Evolutionary conservation across 805 yeast species (phyloP).

Genomic region (Isabelozyma gotoi): DNA sequence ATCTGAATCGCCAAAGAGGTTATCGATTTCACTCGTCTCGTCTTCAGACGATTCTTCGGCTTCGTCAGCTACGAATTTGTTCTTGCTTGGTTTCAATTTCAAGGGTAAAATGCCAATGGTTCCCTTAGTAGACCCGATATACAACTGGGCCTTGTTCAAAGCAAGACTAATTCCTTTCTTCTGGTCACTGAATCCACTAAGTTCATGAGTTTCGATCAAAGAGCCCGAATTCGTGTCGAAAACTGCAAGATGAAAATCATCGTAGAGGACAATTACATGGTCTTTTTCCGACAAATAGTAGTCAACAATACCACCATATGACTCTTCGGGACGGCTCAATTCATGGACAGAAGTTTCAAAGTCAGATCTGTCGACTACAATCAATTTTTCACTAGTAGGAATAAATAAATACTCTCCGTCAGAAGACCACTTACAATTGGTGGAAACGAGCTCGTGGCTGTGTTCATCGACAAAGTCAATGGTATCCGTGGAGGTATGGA

Average conservation of each 20-base stretch:
- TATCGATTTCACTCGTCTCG: conserved; percentile 20
- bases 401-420: conserved; percentile 68
- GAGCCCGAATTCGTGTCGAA: background rate
- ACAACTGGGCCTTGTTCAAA: conserved; percentile 27
- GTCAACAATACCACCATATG: conserved; percentile 40
- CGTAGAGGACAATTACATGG: conserved; percentile 52
- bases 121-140: conserved; percentile 46
- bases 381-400: conserved; percentile 51
- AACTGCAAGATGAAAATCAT: conserved; percentile 2
- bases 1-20: conserved; percentile 9
- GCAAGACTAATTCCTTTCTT: conserved; percentile 25
- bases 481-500: conserved; percentile 28
- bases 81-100: conserved; percentile 7
- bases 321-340: conserved; percentile 9
- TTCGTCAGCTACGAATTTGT: conserved; percentile 27
- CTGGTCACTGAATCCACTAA: background rate
- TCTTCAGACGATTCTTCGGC: conserved; percentile 23
- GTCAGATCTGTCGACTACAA: conserved; percentile 43
- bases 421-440: conserved; percentile 69
- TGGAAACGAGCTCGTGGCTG: conserved; percentile 44
- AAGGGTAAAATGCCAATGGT: conserved; percentile 9
- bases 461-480: conserved; percentile 44
- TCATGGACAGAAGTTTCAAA: conserved; percentile 20
- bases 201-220: background rate
- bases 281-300: conserved; percentile 61